phyloP scores from a whole-genome alignment of 768 basidiomycete species.

The Calocera viscosa region DNA sequence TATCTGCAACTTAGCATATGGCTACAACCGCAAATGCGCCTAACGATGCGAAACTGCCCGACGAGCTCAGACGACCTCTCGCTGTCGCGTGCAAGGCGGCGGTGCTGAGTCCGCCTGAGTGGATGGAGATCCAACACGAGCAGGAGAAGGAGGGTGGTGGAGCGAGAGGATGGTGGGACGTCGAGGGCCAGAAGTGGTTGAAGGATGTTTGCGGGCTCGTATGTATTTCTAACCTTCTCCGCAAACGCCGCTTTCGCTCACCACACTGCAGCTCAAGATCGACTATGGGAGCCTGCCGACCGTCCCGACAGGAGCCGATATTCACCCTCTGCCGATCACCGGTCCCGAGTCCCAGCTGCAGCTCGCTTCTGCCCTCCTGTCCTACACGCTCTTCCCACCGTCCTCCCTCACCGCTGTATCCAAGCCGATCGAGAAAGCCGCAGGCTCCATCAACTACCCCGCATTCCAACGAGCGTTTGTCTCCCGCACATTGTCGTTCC shows the following conservation, averaged over 20 bases:
- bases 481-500: constrained; percentile 14
- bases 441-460: constrained; percentile 14
- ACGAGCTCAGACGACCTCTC: constrained; percentile 7
- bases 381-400: neutral
- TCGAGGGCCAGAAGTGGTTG: constrained; percentile 11
- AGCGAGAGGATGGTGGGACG: constrained; percentile 10
- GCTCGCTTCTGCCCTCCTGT: neutral
- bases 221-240: neutral
- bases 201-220: constrained; percentile 9
- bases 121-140: neutral
- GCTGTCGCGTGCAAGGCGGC: constrained; percentile 14
- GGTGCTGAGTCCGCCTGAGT: constrained; percentile 9
- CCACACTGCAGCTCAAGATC: neutral
- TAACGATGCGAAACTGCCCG: neutral
- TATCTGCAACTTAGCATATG: neutral
- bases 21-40: neutral
- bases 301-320: neutral
- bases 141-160: neutral
- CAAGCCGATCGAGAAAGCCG: neutral
- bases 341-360: neutral
- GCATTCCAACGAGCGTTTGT: constrained; percentile 16
- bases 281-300: constrained; percentile 4
- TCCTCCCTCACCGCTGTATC: neutral
- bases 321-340: constrained; percentile 1
- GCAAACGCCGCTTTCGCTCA: neutral